Percentiles rank a stretch among this genome's conserved stretches.
Conservation (phyloP, 805 yeast species). For the Candida mattraensis region DNA sequence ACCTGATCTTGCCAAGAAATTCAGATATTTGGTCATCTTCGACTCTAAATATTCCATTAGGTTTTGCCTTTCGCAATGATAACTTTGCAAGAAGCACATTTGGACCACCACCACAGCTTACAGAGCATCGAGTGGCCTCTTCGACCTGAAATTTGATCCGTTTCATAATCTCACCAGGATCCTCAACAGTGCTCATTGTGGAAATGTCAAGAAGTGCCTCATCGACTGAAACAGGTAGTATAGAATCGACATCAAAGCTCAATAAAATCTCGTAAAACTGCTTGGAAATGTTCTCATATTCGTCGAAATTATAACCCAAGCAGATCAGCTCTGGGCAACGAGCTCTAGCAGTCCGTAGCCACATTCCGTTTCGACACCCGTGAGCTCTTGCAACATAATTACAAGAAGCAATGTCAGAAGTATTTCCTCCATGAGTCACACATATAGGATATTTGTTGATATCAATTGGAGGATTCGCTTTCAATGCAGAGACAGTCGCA, state of each 20-base stretch:
- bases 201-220: constrained; percentile 80
- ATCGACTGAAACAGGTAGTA: constrained; percentile 87
- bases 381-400: constrained; percentile 79
- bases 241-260: constrained; percentile 43
- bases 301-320: constrained; percentile 71
- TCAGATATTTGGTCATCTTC: constrained; percentile 25
- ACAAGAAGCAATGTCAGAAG: constrained; percentile 88
- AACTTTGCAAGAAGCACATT: constrained; percentile 79
- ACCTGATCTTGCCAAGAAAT: constrained; percentile 38
- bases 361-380: constrained; percentile 89
- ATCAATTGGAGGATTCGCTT: constrained; percentile 49
- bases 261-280: constrained; percentile 62
- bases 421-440: constrained; percentile 59
- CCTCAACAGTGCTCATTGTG: constrained; percentile 14
- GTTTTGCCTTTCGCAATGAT: constrained; percentile 74
- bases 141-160: constrained; percentile 43
- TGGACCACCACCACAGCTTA: constrained; percentile 76
- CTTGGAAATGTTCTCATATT: constrained; percentile 66
- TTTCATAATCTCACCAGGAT: constrained; percentile 31
- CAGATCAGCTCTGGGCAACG: constrained; percentile 62
- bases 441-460: constrained; percentile 52
- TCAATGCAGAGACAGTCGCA: constrained; percentile 76
- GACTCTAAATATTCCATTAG: constrained; percentile 59
- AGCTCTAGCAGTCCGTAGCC: constrained; percentile 67
- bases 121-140: constrained; percentile 55